phyloP scores from a whole-genome alignment of 129 eudicot species.

The Artemisia tridentata region DNA sequence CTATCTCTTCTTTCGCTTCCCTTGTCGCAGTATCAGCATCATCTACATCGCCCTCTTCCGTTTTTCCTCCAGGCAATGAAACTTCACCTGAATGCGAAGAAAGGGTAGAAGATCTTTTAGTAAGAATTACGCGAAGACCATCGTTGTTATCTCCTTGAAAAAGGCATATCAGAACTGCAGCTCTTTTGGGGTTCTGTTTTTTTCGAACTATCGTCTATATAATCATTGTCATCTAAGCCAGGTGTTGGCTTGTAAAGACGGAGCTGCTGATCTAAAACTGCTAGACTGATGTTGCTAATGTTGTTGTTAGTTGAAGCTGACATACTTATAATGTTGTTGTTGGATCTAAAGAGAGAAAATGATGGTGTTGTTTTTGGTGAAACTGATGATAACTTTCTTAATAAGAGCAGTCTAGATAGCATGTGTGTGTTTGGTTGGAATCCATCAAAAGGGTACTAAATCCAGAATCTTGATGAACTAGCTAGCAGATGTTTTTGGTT shows the following conservation, averaged over 20 bases:
- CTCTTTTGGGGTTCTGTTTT: conserved; percentile 36
- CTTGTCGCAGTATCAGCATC: conserved; percentile 82
- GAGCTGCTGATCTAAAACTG: conserved; percentile 55
- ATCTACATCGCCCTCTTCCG: conserved; percentile 75
- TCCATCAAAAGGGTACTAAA: too few species aligned
- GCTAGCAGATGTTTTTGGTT: too few species aligned
- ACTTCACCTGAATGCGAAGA: conserved; percentile 95
- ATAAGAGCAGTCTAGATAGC: too few species aligned
- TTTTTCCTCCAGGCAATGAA: conserved; percentile 91
- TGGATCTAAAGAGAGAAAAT: conserved; percentile 13
- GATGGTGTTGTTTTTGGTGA: too few species aligned
- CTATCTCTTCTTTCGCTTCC: conserved; percentile 96
- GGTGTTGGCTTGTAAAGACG: conserved; percentile 60
- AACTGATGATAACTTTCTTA: too few species aligned
- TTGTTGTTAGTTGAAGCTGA: conserved; percentile 8
- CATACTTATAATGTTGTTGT: conserved; percentile 16
- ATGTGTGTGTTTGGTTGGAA: too few species aligned
- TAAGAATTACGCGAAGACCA: conserved; percentile 69
- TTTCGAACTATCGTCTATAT: not conserved
- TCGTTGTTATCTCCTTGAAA: conserved; percentile 50
- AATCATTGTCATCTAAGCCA: conserved; percentile 22
- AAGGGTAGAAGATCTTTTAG: conserved; percentile 77
- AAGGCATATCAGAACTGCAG: conserved; percentile 77
- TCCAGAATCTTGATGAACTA: too few species aligned
- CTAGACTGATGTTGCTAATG: conserved; percentile 7